Evolutionary conservation across 306 rosid genomes (phyloP), one percentile per base, ranked within the genome.

Genomic region (Arachis stenosperma): DNA sequence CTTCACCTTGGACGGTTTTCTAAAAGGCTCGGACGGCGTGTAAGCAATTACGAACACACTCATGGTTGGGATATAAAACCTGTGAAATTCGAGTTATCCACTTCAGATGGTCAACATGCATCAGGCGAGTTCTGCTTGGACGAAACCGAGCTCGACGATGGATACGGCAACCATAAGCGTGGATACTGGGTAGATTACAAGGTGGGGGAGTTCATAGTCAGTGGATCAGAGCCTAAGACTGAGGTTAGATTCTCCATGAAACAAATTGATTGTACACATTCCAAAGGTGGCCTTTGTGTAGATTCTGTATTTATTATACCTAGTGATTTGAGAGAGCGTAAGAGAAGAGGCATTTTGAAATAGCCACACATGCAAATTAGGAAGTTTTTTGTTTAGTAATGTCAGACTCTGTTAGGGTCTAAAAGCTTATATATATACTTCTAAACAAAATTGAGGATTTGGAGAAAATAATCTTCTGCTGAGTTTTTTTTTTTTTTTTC

Each of bases 61-160:
- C 97, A 87, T 65, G 95, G 97, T 60, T 91, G 95, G 95, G 92
- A 81, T 59, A 73, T 91, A 72, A 89, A 89, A 82, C 97, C 95
- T 5, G 87, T 89, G 58, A 84, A 78, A 39, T 87, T 89, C 50
- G 90, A 86, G 77, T 69, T 91, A 53, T 87, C 84, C 5, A 87
- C 92, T 64, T 78, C 84, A 1, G 92, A 85, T 71, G 89, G 89
- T 67, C 90, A 86, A 78, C 85, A 81, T 40, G 86, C 87, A n/a
- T 81, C 83, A 3, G 60, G 81, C 15, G 89, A 81, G 62, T 82
- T 68, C 85, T 85, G 84, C 74, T 75, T 89, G 86, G 90, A 87
- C n/a, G 87, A 89, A 55, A 77, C 75, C 0, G 85, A 75, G 54
- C 70, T 66, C 22, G 79, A 80, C 14, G 86, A 87, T 66, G 66